Base-by-base conservation (phyloP, 139 green algal genomes). In the Marvania coccoides region DNA sequence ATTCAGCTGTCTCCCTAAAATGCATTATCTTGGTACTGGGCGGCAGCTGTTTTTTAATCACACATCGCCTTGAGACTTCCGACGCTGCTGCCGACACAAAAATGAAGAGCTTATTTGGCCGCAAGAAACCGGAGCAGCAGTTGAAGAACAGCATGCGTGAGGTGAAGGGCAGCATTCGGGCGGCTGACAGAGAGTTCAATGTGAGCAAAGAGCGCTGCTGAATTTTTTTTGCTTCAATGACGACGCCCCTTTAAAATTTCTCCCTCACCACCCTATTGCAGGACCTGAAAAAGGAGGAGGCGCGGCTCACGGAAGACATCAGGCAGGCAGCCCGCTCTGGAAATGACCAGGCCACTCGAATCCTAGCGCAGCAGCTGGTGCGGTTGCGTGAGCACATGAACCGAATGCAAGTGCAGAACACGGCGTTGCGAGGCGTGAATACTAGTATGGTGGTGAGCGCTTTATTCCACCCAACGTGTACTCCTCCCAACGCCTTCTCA, bases 311-410 rank as follows among this genome's bases (percentile, higher is more conserved):
- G 15, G 53, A 67, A 56, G 57, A 74, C 4, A 74, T 74, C 45
- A 74, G 66, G 33, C 33, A 15, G 4, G 59, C 68, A 28, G 68
- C 68, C 6, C 39, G 33, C 14, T 47, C 70, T 15, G 71, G 71
- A 42, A 87, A 87, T 62, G 36, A 72, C 33, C 67, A 63, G 7
- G 69, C 47, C 15, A 54, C 70, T 14, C 42, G 75, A 19, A 60
- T 83, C 19, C 63, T 88, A 45, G 82, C 82, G n/a, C 81, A 88
- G 67, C 69, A 72, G 8, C 69, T 88, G 3, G 77, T 88, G 23
- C 70, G 82, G 6, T 28, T 91, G 24, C 56, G 82, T 2, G 61
- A 10, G 1, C 85, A 91, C 61, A 67, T 79, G 30, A 51, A 75
- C 15, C 82, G 85, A 53, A 69, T 91, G 51, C 71, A 72, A 3